A percentile compares a stretch with the other conserved stretches of the same genome.
Evolutionary conservation across 2,329 filamentous ascomycete genomes (phyloP).

Genomic region (Coniochaeta ligniaria): DNA sequence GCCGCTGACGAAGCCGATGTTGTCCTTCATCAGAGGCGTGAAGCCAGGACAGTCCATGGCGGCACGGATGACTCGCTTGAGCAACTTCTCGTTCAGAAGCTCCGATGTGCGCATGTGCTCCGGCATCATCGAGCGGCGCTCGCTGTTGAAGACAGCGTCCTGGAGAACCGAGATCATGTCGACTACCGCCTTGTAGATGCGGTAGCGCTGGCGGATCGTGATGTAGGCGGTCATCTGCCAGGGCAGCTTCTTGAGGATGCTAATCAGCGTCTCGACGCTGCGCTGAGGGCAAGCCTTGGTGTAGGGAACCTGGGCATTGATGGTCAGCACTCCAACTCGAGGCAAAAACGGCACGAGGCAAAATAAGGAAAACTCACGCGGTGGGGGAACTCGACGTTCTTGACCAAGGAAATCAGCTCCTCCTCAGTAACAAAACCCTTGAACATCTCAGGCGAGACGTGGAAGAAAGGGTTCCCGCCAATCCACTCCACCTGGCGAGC

Average conservation of each 20-base stretch:
- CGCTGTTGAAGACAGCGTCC: conserved; percentile 27
- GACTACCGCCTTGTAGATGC: conserved; percentile 42
- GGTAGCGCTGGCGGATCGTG: conserved; percentile 48
- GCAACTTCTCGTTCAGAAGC: conserved; percentile 45
- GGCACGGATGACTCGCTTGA: conserved; percentile 43
- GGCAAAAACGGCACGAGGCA: background rate
- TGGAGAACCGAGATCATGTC: conserved; percentile 40
- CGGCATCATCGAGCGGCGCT: background rate
- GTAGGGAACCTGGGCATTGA: conserved; percentile 44
- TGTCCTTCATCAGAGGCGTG: conserved; percentile 53
- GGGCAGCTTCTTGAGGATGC: conserved; percentile 54
- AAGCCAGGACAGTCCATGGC: conserved; percentile 55
- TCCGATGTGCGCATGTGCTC: conserved; percentile 34
- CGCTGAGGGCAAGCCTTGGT: conserved; percentile 55
- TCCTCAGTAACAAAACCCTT: conserved; percentile 54
- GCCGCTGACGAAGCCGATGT: conserved; percentile 37
- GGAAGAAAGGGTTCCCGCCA: conserved; percentile 33
- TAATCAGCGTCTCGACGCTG: conserved; percentile 59
- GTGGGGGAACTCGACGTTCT: conserved; percentile 54
- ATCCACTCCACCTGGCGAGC: conserved; percentile 50
- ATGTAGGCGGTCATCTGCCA: conserved; percentile 52
- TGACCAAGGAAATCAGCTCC: conserved; percentile 56
- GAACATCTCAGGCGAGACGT: conserved; percentile 42
- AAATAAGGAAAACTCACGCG: conserved; percentile 40
- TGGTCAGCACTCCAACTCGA: background rate